These are phyloP conservation scores for Picea sitchensis DNA, from an alignment of 75 land plant species.

Conservation along the genomic window DNA sequence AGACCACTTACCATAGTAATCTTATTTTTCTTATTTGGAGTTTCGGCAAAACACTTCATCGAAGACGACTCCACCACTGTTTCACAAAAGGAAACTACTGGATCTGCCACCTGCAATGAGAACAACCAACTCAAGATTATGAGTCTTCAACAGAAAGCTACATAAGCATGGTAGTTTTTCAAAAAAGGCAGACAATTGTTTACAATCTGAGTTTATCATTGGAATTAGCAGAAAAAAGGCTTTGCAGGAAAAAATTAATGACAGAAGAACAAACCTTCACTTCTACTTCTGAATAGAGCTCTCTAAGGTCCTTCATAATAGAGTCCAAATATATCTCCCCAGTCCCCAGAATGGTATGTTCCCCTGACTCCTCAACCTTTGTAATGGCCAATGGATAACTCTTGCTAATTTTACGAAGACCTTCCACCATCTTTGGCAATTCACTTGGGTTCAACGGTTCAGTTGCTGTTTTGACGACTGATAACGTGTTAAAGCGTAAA, in stretches of 20 bases:
- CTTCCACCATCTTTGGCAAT: constrained; percentile 99
- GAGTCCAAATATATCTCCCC: constrained; percentile 97
- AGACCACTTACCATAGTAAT: constrained; percentile 83
- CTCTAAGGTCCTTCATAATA: constrained; percentile 97
- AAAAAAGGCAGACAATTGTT: not conserved
- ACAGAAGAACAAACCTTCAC: constrained; percentile 64
- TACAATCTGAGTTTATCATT: not conserved
- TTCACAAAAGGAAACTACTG: constrained; percentile 99
- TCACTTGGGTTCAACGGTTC: constrained; percentile 99
- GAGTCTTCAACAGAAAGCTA: not conserved
- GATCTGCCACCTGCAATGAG: constrained; percentile 90
- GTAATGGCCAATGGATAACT: constrained; percentile 99
- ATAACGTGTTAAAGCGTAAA: constrained; percentile 84
- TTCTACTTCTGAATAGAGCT: constrained; percentile 99
- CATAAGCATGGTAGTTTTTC: not conserved
- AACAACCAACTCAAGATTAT: not conserved
- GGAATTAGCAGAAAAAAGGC: not conserved
- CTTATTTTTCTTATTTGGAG: constrained; percentile 96
- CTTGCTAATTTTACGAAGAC: constrained; percentile 96
- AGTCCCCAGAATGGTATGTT: constrained; percentile 96
- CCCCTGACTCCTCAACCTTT: constrained; percentile 99
- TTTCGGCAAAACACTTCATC: constrained; percentile 99
- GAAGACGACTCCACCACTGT: constrained; percentile 98
- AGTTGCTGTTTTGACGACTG: constrained; percentile 98
- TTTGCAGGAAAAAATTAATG: not conserved